Evolutionary conservation across 352 stramenopile genomes (phyloP).

Genomic region (Phytophthora pseudosyringae): DNA sequence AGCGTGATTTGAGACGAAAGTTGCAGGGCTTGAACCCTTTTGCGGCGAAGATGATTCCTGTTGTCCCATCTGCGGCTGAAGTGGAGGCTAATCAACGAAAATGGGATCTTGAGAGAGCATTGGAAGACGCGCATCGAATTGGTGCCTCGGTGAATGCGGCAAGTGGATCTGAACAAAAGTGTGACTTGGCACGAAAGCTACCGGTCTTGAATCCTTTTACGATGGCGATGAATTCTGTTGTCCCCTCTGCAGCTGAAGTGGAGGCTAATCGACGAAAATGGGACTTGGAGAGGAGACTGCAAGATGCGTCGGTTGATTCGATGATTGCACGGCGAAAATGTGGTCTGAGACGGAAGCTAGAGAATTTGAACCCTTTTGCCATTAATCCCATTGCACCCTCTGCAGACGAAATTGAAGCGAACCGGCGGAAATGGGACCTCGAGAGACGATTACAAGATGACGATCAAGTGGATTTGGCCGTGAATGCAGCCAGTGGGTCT

Average conservation of each 20-base stretch:
- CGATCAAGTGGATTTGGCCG: constrained; percentile 3
- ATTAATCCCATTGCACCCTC: constrained; percentile 16
- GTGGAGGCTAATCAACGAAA: constrained; percentile 28
- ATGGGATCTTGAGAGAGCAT: constrained; percentile 30
- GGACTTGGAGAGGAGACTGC: constrained; percentile 34
- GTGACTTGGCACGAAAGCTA: constrained; percentile 19
- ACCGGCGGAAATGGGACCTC: constrained; percentile 34
- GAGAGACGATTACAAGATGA: constrained; percentile 32
- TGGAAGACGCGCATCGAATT: constrained; percentile 20
- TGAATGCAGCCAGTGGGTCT: background rate
- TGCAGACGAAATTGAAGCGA: constrained; percentile 16
- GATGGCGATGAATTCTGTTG: constrained; percentile 15
- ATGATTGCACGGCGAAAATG: background rate
- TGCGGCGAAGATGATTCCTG: constrained; percentile 18
- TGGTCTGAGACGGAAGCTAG: constrained; percentile 17
- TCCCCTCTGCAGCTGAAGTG: constrained; percentile 26
- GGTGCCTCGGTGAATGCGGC: background rate
- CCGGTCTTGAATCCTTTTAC: constrained; percentile 12
- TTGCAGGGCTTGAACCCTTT: constrained; percentile 25
- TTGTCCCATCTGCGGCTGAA: constrained; percentile 24
- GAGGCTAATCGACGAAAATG: constrained; percentile 36
- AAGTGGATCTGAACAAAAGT: background rate
- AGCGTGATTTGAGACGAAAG: constrained; percentile 19
- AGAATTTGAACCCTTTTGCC: constrained; percentile 21
- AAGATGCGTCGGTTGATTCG: constrained; percentile 8